Base-by-base conservation (phyloP, 2,329 filamentous ascomycete species). In the Sporothrix luriei region DNA sequence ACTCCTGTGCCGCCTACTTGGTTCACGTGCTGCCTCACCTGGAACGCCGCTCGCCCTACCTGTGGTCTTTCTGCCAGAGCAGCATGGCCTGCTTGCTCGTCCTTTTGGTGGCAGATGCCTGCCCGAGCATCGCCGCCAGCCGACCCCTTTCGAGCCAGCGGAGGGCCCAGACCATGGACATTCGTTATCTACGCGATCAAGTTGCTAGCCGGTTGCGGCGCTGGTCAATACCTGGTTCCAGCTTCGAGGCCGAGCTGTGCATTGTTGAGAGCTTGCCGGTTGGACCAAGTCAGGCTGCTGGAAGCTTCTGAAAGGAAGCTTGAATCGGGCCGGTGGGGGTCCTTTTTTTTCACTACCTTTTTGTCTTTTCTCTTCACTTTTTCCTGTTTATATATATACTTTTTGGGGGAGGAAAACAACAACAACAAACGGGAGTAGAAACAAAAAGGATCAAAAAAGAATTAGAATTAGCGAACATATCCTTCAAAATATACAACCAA, bases 31-130 rank as follows among this genome's bases (percentile, higher is more conserved):
- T 75, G 46, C 78, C 78, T 14, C 76, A 80, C 73, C 74, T 80
- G 19, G 76, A 77, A 59, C 78, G 76, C 69, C 76, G 79, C 4
- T 78, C 78, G n/a, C 77, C 77, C 1, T 79, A 80, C 64, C 75
- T 81, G 13, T 80, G 79, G 79, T 75, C 76, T 0, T 74, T 80
- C 52, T 76, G 77, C 13, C 78, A 80, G 69, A 75, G 75, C 62
- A 78, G 77, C 68, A 73, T 80, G 72, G 78, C 78, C 3, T 78
- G 76, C 38, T 73, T 81, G 9, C 55, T 79, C 9, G 75, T 79
- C 14, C 73, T 81, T 40, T 75, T 76, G 69, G 66, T 79, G 61
- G 78, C 78, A 6, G 75, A 77, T 13, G 75, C 73, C 19, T 77
- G 77, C 5, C 74, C 75, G 11, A 69, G 74, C 24, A 70, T 78